Percentiles rank a stretch among this genome's conserved stretches.
Evolutionary conservation across 352 stramenopile species (phyloP).

Genomic region (Globisporangium yorkense): DNA sequence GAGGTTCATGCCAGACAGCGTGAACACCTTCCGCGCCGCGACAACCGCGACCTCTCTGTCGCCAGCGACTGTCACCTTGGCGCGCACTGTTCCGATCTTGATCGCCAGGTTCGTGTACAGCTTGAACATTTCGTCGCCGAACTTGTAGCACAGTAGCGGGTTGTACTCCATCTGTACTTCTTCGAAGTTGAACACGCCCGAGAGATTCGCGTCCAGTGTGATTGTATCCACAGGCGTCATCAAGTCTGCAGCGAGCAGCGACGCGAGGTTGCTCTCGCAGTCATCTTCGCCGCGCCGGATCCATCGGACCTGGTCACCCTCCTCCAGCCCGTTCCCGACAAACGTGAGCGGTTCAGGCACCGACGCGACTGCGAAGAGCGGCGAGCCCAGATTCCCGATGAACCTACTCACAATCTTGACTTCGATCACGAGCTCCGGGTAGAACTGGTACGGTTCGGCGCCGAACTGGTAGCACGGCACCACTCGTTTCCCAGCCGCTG

Average conservation of each 20-base stretch:
- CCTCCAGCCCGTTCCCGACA: constrained; percentile 32
- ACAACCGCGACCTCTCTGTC: constrained; percentile 49
- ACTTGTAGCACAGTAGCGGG: constrained; percentile 61
- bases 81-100: constrained; percentile 40
- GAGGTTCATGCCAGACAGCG: constrained; percentile 39
- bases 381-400: constrained; percentile 31
- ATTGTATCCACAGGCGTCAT: constrained; percentile 30
- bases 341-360: constrained; percentile 57
- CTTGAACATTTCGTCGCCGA: constrained; percentile 48
- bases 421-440: constrained; percentile 30
- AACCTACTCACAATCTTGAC: constrained; percentile 54
- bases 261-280: constrained; percentile 45
- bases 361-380: constrained; percentile 43
- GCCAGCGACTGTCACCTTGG: constrained; percentile 28
- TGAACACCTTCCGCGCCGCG: constrained; percentile 37
- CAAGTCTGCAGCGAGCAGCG: constrained; percentile 22
- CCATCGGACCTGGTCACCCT: constrained; percentile 50
- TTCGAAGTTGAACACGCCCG: constrained; percentile 46
- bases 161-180: constrained; percentile 38
- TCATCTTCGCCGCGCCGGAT: constrained; percentile 39
- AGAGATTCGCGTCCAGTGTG: constrained; percentile 20
- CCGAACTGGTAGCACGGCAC: constrained; percentile 58
- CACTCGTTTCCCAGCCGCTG: constrained; percentile 28
- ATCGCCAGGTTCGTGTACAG: constrained; percentile 44
- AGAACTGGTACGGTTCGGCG: constrained; percentile 53